A percentile compares a stretch with the other conserved stretches of the same genome.
Conservation (phyloP, 2,329 filamentous ascomycete species). For the Fusarium chuoi region DNA sequence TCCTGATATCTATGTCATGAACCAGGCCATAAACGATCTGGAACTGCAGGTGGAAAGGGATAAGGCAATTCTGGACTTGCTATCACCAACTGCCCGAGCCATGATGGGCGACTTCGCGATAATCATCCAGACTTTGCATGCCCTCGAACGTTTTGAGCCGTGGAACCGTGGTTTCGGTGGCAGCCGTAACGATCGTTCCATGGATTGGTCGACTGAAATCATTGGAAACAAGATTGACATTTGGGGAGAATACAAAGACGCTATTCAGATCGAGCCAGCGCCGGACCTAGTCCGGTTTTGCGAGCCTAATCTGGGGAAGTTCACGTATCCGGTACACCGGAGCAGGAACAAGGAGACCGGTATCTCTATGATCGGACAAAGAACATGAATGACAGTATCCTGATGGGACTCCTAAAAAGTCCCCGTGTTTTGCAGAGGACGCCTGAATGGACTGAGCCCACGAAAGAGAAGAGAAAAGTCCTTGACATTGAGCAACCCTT, state of each 20-base stretch:
- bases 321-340: neutral
- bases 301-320: neutral
- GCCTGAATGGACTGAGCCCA: neutral
- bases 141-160: neutral
- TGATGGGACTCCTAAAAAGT: neutral
- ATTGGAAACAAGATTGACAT: too few species aligned
- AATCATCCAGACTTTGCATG: neutral
- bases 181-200: neutral
- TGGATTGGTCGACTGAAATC: neutral
- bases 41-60: neutral
- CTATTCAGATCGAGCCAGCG: too few species aligned
- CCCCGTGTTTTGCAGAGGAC: neutral
- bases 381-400: rapidly evolving
- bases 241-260: too few species aligned
- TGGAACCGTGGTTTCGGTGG: neutral
- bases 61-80: neutral
- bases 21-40: neutral
- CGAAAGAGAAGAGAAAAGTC: neutral
- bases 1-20: neutral
- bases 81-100: neutral
- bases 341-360: neutral
- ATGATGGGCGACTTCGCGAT: neutral
- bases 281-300: too few species aligned
- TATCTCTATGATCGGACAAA: neutral
- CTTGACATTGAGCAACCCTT: neutral